Evolutionary conservation across 495 filamentous ascomycete species (phyloP).

Genomic region (Clavariopsis aquatica): DNA sequence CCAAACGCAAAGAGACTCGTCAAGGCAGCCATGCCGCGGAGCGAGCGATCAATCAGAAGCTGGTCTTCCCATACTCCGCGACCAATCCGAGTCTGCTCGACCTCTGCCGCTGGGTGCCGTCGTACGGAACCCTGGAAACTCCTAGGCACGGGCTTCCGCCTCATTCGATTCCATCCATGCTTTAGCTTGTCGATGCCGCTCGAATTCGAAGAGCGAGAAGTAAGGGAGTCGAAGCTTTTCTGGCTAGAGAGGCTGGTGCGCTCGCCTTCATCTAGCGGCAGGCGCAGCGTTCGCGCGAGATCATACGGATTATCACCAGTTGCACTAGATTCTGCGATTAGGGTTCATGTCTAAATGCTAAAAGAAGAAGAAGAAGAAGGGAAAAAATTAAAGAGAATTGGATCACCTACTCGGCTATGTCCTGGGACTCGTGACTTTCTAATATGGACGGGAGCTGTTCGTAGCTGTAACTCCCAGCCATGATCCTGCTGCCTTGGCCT

Average conservation of each 20-base stretch:
- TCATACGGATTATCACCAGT: conserved; percentile 1
- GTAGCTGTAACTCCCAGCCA: conserved; percentile 28
- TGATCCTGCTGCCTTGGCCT: background rate
- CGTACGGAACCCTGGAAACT: conserved; percentile 6
- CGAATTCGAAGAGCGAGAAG: conserved; percentile 15
- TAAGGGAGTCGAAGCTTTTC: conserved; percentile 18
- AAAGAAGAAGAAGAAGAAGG: background rate
- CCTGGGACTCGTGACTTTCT: conserved; percentile 13
- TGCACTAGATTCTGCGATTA: background rate
- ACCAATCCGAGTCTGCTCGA: conserved; percentile 27
- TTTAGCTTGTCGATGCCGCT: conserved; percentile 25
- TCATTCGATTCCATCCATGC: conserved; percentile 20
- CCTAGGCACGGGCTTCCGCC: conserved; percentile 23
- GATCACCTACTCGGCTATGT: conserved; percentile 29
- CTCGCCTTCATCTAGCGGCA: background rate
- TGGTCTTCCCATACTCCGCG: conserved; percentile 36
- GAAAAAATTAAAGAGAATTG: background rate
- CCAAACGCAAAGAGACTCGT: conserved; percentile 26
- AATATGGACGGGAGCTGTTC: conserved; percentile 20
- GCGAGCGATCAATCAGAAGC: conserved; percentile 25
- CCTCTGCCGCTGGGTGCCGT: conserved; percentile 19
- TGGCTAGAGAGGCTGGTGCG: conserved; percentile 6
- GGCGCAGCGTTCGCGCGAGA: conserved; percentile 9
- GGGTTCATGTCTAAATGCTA: background rate
- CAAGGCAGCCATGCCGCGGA: conserved; percentile 28